Evolutionary conservation across 1,139 yeast species (phyloP).

Genomic region (Pichia sp.): DNA sequence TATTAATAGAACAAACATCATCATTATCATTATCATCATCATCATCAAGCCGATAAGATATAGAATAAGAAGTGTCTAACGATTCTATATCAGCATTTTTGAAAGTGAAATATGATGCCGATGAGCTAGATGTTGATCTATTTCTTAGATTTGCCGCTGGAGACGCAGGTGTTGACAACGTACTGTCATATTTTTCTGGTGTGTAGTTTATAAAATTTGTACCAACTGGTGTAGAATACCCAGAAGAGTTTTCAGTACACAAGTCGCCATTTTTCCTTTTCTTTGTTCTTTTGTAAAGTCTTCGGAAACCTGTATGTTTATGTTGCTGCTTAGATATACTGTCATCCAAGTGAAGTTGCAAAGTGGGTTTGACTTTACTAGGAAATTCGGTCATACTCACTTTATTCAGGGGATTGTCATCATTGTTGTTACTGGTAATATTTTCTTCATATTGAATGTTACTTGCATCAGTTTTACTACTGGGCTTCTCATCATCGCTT

Average conservation of each 20-base stretch:
- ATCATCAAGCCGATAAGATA: conserved; percentile 4
- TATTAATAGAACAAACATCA: conserved; percentile 23
- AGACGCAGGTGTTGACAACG: background rate
- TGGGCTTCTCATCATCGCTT: background rate
- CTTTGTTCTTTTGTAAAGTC: conserved; percentile 4
- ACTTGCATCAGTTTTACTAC: too few species aligned
- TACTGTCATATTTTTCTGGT: background rate
- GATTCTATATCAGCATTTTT: background rate
- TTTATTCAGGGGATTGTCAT: background rate
- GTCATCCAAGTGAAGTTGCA: too few species aligned
- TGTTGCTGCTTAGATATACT: background rate
- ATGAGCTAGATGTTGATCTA: conserved; percentile 6
- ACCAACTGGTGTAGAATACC: background rate
- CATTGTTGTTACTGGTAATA: background rate
- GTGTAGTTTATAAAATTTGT: background rate
- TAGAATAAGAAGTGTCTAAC: conserved; percentile 15
- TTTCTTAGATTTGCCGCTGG: background rate
- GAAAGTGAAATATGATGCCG: background rate
- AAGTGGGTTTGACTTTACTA: too few species aligned
- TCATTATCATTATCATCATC: conserved; percentile 5
- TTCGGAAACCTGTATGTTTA: conserved; percentile 3
- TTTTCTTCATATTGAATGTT: background rate
- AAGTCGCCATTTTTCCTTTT: background rate
- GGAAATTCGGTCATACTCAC: too few species aligned
- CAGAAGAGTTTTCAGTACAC: background rate